Conservation (phyloP, 2,329 filamentous ascomycete species). For the Beauveria medogensis region DNA sequence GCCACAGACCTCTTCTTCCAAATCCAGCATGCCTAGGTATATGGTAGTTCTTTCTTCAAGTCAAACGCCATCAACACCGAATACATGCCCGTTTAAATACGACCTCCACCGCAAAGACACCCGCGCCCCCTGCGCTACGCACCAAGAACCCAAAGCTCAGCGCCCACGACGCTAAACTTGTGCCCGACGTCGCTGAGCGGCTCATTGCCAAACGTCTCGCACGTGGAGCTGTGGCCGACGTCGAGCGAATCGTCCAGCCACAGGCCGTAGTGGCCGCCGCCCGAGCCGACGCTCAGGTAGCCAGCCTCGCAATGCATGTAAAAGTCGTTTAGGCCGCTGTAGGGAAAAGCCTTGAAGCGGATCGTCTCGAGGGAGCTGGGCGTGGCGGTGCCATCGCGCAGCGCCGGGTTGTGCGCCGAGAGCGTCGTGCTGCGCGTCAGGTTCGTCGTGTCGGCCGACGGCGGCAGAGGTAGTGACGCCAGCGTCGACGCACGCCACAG, state of each 20-base stretch:
- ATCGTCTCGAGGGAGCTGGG: conserved; percentile 51
- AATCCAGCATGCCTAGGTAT: not conserved
- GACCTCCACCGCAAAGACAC: not conserved
- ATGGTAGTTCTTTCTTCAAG: not conserved
- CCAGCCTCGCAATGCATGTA: conserved; percentile 85
- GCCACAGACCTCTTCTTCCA: not conserved
- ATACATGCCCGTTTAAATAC: not conserved
- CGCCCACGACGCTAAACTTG: conserved; percentile 84
- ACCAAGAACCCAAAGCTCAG: conserved; percentile 91
- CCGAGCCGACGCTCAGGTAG: conserved; percentile 81
- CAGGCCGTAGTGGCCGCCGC: conserved; percentile 81
- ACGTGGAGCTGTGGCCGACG: conserved; percentile 72
- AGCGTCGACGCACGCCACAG: conserved; percentile 55
- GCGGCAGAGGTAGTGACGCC: conserved; percentile 43
- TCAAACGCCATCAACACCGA: not conserved
- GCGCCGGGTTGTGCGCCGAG: conserved; percentile 17
- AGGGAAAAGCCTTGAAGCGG: conserved; percentile 94
- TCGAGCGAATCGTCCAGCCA: conserved; percentile 87
- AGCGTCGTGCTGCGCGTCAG: conserved; percentile 34
- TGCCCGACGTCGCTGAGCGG: conserved; percentile 84
- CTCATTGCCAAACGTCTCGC: conserved; percentile 92
- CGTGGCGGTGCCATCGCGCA: conserved; percentile 18
- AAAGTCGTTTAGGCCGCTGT: conserved; percentile 93
- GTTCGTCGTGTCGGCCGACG: conserved; percentile 43
- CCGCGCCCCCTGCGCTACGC: conserved; percentile 18